Evolutionary conservation across 139 green algal genomes (phyloP).

Genomic region (Chlorella sp.): DNA sequence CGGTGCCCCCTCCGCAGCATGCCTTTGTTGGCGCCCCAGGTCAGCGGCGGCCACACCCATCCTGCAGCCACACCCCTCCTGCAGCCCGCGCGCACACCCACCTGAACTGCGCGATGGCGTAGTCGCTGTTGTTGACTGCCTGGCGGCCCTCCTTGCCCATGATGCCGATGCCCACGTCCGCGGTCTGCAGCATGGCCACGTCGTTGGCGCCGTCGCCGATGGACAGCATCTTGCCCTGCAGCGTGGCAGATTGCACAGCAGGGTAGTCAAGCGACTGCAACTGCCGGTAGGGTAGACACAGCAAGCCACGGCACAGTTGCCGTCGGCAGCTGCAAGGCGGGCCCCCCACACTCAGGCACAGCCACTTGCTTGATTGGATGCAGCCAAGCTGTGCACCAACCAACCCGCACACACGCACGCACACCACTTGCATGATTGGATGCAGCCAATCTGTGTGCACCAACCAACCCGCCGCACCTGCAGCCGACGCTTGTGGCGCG

Average conservation of each 20-base stretch:
- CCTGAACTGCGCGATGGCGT: constrained; percentile 93
- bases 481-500: constrained; percentile 18
- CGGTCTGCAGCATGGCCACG: constrained; percentile 94
- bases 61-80: too few relatives aligned
- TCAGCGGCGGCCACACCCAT: too few relatives aligned
- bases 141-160: constrained; percentile 93
- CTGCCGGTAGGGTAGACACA: not conserved
- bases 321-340: too few relatives aligned
- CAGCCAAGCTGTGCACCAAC: too few relatives aligned
- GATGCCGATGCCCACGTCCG: constrained; percentile 97
- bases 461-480: not conserved
- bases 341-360: too few relatives aligned
- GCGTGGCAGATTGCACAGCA: not conserved
- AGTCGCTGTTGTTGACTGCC: constrained; percentile 93
- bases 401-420: too few relatives aligned
- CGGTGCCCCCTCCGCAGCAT: too few relatives aligned
- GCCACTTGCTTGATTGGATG: too few relatives aligned
- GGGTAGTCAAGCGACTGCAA: not conserved
- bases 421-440: too few relatives aligned
- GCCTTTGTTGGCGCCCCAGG: too few relatives aligned
- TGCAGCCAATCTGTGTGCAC: too few relatives aligned
- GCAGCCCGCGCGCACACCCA: not conserved
- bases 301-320: too few relatives aligned
- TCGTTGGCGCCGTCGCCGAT: constrained; percentile 99
- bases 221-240: constrained; percentile 83